Evolutionary conservation across 805 yeast species (phyloP).

Genomic region (Ogataea corticis): DNA sequence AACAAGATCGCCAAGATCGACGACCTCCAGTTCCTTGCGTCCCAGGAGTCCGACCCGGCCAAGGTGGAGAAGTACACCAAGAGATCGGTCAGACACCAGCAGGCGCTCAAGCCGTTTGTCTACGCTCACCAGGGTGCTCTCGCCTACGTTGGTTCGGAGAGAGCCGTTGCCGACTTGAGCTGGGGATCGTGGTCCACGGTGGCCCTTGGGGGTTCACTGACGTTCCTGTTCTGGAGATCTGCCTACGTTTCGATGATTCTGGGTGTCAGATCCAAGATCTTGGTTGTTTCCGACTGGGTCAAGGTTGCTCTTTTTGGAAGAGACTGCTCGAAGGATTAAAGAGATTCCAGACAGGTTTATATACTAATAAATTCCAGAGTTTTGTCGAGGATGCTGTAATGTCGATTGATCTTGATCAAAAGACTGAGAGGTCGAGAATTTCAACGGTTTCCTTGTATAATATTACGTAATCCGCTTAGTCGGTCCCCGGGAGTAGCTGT

Average conservation of each 20-base stretch:
- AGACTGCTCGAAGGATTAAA: constrained; percentile 81
- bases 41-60: constrained; percentile 39
- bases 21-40: constrained; percentile 47
- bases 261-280: constrained; percentile 80
- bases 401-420: too few relatives aligned
- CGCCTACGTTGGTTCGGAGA: constrained; percentile 89
- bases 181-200: constrained; percentile 79
- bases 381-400: too few relatives aligned
- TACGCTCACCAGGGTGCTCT: constrained; percentile 89
- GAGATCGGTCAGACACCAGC: constrained; percentile 42
- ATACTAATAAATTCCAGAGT: too few relatives aligned
- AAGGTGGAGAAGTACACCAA: constrained; percentile 46
- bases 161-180: constrained; percentile 87
- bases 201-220: constrained; percentile 78
- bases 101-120: constrained; percentile 57
- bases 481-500: too few relatives aligned
- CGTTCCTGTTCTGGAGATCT: constrained; percentile 91
- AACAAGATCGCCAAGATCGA: constrained; percentile 63
- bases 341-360: too few relatives aligned
- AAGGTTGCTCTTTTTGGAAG: constrained; percentile 87
- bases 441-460: too few relatives aligned
- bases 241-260: constrained; percentile 92
- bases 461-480: too few relatives aligned
- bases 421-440: too few relatives aligned
- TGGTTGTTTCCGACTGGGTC: constrained; percentile 85